Conservation (phyloP, 2,329 filamentous ascomycete species). For the Metarhizium album region DNA sequence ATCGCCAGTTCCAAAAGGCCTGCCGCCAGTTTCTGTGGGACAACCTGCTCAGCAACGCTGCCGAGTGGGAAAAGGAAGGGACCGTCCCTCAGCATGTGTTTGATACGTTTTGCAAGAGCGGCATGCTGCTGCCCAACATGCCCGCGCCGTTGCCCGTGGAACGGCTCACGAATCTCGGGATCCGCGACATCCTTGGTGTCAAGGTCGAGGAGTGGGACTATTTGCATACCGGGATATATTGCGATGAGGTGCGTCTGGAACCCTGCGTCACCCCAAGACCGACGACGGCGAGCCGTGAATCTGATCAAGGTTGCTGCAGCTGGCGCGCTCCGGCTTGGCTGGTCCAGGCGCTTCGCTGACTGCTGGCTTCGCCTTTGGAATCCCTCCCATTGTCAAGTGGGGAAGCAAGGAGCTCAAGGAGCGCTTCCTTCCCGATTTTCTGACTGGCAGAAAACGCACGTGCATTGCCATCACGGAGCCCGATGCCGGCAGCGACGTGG, state of each 20-base stretch:
- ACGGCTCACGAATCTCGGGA: constrained; percentile 41
- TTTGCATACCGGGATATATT: constrained; percentile 45
- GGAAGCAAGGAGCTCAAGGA: constrained; percentile 38
- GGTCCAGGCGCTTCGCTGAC: constrained; percentile 54
- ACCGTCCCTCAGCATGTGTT: constrained; percentile 34
- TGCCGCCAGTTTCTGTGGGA: constrained; percentile 49
- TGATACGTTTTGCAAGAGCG: constrained; percentile 25
- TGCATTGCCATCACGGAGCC: constrained; percentile 58
- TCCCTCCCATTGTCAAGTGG: constrained; percentile 50
- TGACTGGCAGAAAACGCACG: constrained; percentile 47
- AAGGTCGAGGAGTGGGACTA: constrained; percentile 39
- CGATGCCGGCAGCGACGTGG: constrained; percentile 50
- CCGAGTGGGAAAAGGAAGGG: constrained; percentile 53
- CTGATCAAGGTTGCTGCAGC: constrained; percentile 42
- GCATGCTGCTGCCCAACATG: constrained; percentile 26
- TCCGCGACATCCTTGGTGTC: constrained; percentile 27
- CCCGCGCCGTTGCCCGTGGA: constrained; percentile 45
- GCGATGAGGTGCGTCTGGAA: constrained; percentile 36
- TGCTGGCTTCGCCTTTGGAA: constrained; percentile 60
- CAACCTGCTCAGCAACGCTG: constrained; percentile 44
- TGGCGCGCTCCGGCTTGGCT: constrained; percentile 46
- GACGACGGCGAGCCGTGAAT: not conserved
- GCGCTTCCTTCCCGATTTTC: constrained; percentile 48
- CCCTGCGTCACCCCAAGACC: not conserved
- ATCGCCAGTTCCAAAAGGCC: constrained; percentile 44